Evolutionary conservation across 345 rosid genomes (phyloP), one percentile per base, ranked within the genome.

Genomic region (Eucalyptus pauciflora): DNA sequence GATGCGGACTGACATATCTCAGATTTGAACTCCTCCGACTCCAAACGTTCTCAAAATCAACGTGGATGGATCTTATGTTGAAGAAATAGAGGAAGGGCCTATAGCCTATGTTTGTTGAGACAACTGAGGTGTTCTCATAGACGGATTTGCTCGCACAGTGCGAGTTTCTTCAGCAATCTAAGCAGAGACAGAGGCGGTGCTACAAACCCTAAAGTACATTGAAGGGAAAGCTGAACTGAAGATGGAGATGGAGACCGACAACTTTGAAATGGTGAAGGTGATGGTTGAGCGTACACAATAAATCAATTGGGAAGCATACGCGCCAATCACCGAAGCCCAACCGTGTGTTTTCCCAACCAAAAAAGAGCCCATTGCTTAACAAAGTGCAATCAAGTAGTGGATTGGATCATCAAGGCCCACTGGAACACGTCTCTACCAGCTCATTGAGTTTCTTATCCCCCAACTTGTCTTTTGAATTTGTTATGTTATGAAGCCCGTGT

Each of bases 131-230:
- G 29, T 27, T 62, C 69, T 62, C 4, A 62, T 62, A 27, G 69
- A 62, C 1, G 4, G 2, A 29, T 62, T 27, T 6, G 2, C 33
- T 62, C 8, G 0, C n/a, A 27, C 8, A 0, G 0, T 62, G n/a
- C 4, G 3, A 27, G 69, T 62, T 5, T 62, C 33, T 4, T 27
- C 17, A 25, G 2, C 33, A 2, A 62, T 62, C 14, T 1, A 13
- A 2, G 33, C 33, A 4, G 1, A 62, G 69, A 33, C 33, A 5
- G 0, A 29, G n/a, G 69, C 1, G 3, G 31, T 62, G 8, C 33
- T 62, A 27, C 8, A 62, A 62, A 62, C 33, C 69, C 33, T 62
- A 62, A 27, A 62, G 14, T 29, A 62, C n/a, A 12, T 62, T 58
- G 64, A 58, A 58, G 1, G 29, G 29, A 58, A 58, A 58, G 29